Conservation (phyloP, 1,284 basidiomycete genomes). For the Fistulinella staudtii region DNA sequence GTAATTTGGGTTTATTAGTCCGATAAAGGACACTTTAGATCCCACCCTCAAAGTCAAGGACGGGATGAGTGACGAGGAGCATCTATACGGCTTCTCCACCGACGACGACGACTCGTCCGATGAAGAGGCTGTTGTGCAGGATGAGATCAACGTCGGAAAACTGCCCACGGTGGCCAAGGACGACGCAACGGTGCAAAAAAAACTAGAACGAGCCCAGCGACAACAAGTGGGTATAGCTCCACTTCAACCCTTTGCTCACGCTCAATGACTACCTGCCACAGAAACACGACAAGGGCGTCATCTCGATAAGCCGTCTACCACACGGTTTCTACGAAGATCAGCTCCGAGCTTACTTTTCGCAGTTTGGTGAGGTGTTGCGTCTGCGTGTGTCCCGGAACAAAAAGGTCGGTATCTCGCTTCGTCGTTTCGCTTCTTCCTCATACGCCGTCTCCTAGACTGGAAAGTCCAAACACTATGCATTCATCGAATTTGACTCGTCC, state of each 20-base stretch:
- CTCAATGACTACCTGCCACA: conserved; percentile 12
- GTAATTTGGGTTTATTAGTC: too few species aligned
- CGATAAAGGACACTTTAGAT: too few species aligned
- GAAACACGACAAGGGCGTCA: conserved; percentile 79
- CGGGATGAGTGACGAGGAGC: conserved; percentile 40
- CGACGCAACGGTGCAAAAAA: conserved; percentile 73
- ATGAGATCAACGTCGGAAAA: conserved; percentile 61
- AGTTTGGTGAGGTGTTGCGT: conserved; percentile 91
- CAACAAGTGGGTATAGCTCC: conserved; percentile 55
- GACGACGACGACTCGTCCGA: conserved; percentile 80
- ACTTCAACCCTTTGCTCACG: background rate
- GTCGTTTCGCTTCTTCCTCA: background rate
- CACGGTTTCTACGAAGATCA: conserved; percentile 98
- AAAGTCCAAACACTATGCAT: conserved; percentile 93
- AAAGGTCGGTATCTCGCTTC: conserved; percentile 56
- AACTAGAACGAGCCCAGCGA: conserved; percentile 79
- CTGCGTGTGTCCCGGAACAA: conserved; percentile 91
- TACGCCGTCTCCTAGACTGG: conserved; percentile 63
- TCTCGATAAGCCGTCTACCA: conserved; percentile 89
- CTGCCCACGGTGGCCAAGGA: conserved; percentile 85
- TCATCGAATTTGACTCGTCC: conserved; percentile 90
- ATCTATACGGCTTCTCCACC: conserved; percentile 71
- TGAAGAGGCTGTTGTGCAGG: conserved; percentile 65
- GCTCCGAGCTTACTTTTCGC: conserved; percentile 88
- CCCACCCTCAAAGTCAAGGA: too few species aligned